Base-by-base conservation (phyloP, 257 asterid species). In the Catharanthus roseus region DNA sequence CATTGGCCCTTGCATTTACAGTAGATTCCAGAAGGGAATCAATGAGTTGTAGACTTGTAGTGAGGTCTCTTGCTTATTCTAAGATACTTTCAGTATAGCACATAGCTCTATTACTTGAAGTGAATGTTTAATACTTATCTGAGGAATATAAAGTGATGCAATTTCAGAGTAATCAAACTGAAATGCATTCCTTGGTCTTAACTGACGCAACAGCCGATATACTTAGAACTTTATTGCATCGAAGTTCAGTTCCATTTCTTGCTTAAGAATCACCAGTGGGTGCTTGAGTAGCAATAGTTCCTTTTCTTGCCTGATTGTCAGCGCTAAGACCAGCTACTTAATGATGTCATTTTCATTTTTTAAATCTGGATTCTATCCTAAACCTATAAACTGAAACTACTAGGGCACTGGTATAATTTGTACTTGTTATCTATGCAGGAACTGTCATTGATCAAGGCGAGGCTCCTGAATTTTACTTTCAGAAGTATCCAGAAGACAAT, bases 371-470 rank as follows among this genome's bases (percentile, higher is more conserved):
- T 76, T 29, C 26, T 45, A 15, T 10, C 29, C 47, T 26, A 33
- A 62, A 2, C 29, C 38, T 6, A 44, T 21, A 21, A 45, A 0
- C 10, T 29, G 24, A 36, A 51, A 67, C 56, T 44, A 50, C 44
- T 67, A 5, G 1, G 3, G 4, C 12, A 18, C 12, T 28, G 36
- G 71, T 47, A 45, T 56, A 10, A 26, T 24, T 65, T 65, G 19
- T 41, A 16, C 56, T 42, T 58, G 21, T 73, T 18, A 26, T 18
- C 26, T 28, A 41, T 58, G 72, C 78, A 93, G 99, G 99, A 67
- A 89, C 97, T 10, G 13, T 78, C 28, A 74, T 95, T 56, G 89
- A 85, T 24, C 96, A 95, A 84, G 90, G 97, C 0, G 90, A 95
- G 83, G 77, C 89, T 3, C 96, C 89, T 0, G 89, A 81, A 38